Evolutionary conservation across 1,284 basidiomycete species (phyloP).

Genomic region (Rhodofomes roseus): DNA sequence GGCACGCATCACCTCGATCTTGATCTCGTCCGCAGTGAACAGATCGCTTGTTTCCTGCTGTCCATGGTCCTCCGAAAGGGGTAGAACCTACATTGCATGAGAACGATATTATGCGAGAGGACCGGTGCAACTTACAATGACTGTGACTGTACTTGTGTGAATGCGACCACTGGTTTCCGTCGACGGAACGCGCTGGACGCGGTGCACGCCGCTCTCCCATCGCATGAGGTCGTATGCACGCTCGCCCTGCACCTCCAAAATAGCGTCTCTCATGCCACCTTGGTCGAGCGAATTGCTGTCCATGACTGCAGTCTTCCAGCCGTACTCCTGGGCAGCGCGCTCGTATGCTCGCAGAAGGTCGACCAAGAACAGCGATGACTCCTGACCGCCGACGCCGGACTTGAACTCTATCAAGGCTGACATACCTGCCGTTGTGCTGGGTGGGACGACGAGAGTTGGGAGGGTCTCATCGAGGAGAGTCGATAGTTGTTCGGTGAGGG

Average conservation of each 20-base stretch:
- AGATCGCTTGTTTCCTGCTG: constrained; percentile 42
- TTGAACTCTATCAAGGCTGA: constrained; percentile 89
- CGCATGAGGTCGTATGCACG: constrained; percentile 78
- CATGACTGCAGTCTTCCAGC: constrained; percentile 54
- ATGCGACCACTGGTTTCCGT: constrained; percentile 87
- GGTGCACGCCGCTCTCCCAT: constrained; percentile 95
- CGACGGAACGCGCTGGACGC: constrained; percentile 91
- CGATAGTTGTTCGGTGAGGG: constrained; percentile 48
- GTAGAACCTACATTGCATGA: constrained; percentile 60
- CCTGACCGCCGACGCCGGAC: constrained; percentile 90
- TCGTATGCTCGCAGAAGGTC: constrained; percentile 86
- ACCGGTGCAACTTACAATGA: constrained; percentile 59
- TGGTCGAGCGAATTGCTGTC: constrained; percentile 51
- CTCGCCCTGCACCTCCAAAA: constrained; percentile 77
- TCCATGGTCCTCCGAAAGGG: constrained; percentile 61
- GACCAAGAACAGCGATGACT: constrained; percentile 80
- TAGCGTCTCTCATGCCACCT: constrained; percentile 80
- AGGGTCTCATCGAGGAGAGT: constrained; percentile 52
- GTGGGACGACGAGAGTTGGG: constrained; percentile 69
- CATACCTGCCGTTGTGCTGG: constrained; percentile 58
- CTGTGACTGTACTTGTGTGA: constrained; percentile 91
- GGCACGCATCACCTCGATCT: constrained; percentile 91
- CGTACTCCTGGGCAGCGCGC: constrained; percentile 53
- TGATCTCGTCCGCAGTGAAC: constrained; percentile 85
- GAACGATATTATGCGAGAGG: not conserved